Base-by-base conservation (phyloP, 192 early-diverging fungal genomes). In the Podila verticillata region DNA sequence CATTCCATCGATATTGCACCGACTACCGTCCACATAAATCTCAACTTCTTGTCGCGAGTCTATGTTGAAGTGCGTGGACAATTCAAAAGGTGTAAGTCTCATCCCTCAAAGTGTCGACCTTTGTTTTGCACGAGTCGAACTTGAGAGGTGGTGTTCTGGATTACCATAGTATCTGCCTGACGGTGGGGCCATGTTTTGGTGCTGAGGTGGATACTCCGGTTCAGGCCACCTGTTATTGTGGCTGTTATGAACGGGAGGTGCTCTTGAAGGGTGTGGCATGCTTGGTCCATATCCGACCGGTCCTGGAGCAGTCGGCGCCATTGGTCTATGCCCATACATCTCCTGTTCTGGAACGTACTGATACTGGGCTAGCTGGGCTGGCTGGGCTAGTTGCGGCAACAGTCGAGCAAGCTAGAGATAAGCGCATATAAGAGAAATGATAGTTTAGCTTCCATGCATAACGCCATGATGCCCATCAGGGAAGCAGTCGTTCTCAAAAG, bases 1-100 rank as follows among this genome's bases (percentile, higher is more conserved):
- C n/a, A 80, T 80, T 5, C 70, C 70, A 29, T 80, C 77, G 17
- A 80, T 72, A 65, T 64, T 68, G 32, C 77, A 80, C 15, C 77
- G 65, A 57, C 24, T 66, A 19, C 77, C 77, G 54, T 80, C 77
- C 32, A 80, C 61, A 9, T 68, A 72, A 12, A 80, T 80, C 17
- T 80, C 77, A n/a, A 80, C 69, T 17, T 80, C 70, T 15, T 59
- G 64, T 29, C 65, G 57, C 13, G 70, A 20, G 15, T 63, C 68
- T 72, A 48, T 4, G 22, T 28, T 59, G 0, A 22, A 35, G 7
- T 15, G n/a, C 20, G 24, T 3, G 32, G 30, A 32, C 32, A 8
- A 35, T 13, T 44, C n/a, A n/a, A n/a, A n/a, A 13, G 17, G 39
- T 15, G 39, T 17, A 15, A 44, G 39, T 44, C 39, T 44, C 39